These are phyloP conservation scores for Komagataella phaffii DNA, from an alignment of 805 yeast genomes.

Conservation along the genomic window DNA sequence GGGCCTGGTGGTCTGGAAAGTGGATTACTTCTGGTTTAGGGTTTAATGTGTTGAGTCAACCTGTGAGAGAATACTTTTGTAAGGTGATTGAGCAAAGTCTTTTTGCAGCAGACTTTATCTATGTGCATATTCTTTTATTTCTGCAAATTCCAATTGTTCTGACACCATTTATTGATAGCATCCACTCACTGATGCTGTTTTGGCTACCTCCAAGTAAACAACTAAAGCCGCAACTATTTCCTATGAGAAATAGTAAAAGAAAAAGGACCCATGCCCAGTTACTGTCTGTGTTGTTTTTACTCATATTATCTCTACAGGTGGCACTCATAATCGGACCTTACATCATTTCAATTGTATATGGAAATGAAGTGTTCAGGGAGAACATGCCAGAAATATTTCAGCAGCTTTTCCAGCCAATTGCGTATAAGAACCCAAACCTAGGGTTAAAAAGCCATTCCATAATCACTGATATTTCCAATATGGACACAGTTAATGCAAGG, in stretches of 20 bases:
- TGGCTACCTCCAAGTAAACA: slow-evolving; percentile 30
- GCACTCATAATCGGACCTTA: background rate
- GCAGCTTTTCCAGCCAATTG: background rate
- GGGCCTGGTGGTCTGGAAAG: slow-evolving; percentile 43
- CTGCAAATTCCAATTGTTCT: slow-evolving; percentile 25
- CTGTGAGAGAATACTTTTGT: slow-evolving; percentile 29
- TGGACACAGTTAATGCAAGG: background rate
- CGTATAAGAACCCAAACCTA: background rate
- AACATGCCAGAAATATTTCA: background rate
- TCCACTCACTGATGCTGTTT: slow-evolving; percentile 35
- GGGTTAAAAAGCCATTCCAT: background rate
- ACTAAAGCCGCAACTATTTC: background rate
- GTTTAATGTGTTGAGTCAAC: slow-evolving; percentile 24
- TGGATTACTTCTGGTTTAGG: slow-evolving; percentile 29
- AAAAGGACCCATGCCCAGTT: background rate
- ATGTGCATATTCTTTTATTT: slow-evolving; percentile 28
- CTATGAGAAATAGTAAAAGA: background rate
- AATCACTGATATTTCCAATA: background rate
- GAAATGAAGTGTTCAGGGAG: background rate
- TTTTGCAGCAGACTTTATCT: slow-evolving; percentile 31
- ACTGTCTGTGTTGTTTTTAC: background rate
- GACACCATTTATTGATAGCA: slow-evolving; percentile 31
- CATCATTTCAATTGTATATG: background rate
- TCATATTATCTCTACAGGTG: background rate
- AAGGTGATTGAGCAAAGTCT: slow-evolving; percentile 29